phyloP scores from a whole-genome alignment of 805 yeast genomes.

The Candida rishiriensis region DNA sequence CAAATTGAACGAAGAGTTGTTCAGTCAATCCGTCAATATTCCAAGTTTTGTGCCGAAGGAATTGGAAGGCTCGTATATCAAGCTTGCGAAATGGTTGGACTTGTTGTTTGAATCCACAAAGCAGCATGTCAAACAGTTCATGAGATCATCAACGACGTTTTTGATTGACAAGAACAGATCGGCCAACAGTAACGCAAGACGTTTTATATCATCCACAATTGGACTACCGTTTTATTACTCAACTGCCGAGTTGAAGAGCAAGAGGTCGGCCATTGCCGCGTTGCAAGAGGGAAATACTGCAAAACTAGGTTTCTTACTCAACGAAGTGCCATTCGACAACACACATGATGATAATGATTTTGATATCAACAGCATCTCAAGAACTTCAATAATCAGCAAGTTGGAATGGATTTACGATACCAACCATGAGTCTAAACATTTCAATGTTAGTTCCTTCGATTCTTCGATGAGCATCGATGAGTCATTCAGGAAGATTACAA shows the following conservation, averaged over 20 bases:
- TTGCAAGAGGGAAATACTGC: constrained; percentile 30
- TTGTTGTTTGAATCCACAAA: constrained; percentile 11
- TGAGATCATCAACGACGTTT: constrained; percentile 24
- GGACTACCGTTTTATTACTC: constrained; percentile 35
- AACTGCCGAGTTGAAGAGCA: constrained; percentile 22
- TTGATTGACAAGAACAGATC: constrained; percentile 16
- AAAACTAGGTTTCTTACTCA: constrained; percentile 33
- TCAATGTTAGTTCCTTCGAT: constrained; percentile 2
- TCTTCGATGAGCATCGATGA: no score
- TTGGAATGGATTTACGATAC: constrained; percentile 2
- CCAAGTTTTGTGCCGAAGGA: constrained; percentile 24
- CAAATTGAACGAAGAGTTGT: constrained; percentile 10
- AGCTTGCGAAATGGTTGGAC: constrained; percentile 12
- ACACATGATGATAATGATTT: neutral
- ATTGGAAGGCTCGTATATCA: constrained; percentile 3
- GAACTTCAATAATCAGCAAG: constrained; percentile 3
- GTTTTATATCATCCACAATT: constrained; percentile 27
- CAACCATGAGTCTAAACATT: neutral
- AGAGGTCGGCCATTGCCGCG: constrained; percentile 17
- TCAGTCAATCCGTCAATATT: constrained; percentile 11
- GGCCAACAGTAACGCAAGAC: constrained; percentile 11
- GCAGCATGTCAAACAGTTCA: constrained; percentile 10
- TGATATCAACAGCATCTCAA: neutral
- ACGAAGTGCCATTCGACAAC: constrained; percentile 28
- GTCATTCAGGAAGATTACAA: constrained; percentile 8